phyloP scores from a whole-genome alignment of 2,329 filamentous ascomycete genomes.

The Thyridium curvatum region DNA sequence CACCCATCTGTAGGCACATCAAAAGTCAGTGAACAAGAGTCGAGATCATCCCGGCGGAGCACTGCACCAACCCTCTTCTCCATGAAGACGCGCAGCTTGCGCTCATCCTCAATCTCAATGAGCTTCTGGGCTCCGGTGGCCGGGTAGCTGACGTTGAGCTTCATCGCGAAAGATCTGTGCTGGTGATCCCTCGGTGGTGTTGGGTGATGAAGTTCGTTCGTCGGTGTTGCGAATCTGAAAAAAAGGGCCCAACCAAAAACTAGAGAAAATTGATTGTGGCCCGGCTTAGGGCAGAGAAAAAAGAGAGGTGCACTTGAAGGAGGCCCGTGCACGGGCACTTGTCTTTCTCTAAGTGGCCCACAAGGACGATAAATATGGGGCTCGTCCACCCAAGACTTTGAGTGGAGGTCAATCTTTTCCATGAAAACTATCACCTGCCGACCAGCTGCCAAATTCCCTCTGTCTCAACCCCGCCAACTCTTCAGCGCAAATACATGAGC shows the following conservation, averaged over 20 bases:
- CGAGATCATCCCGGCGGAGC: constrained; percentile 5
- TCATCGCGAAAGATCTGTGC: constrained; percentile 4
- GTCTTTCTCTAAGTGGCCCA: too few relatives aligned
- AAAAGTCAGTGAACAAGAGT: constrained; percentile 13
- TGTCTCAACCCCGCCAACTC: too few relatives aligned
- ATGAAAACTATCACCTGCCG: too few relatives aligned
- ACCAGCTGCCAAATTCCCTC: too few relatives aligned
- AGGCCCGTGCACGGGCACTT: background rate
- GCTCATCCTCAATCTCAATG: constrained; percentile 98
- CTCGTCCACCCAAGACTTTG: too few relatives aligned
- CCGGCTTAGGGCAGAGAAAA: too few relatives aligned
- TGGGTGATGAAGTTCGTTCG: background rate
- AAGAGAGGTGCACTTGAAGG: background rate
- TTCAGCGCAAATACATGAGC: too few relatives aligned
- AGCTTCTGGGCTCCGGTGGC: constrained; percentile 99
- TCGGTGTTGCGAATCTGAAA: background rate
- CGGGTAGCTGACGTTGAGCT: constrained; percentile 75
- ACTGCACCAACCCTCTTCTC: constrained; percentile 13
- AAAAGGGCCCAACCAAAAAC: background rate
- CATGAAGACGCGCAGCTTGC: constrained; percentile 68
- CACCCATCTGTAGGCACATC: constrained; percentile 61
- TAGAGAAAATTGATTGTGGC: too few relatives aligned
- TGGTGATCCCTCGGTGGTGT: too few relatives aligned
- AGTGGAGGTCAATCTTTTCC: too few relatives aligned
- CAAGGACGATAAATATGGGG: too few relatives aligned